phyloP scores from a whole-genome alignment of 371 early-diverging fungal genomes.

The Gilbertella persicaria region DNA sequence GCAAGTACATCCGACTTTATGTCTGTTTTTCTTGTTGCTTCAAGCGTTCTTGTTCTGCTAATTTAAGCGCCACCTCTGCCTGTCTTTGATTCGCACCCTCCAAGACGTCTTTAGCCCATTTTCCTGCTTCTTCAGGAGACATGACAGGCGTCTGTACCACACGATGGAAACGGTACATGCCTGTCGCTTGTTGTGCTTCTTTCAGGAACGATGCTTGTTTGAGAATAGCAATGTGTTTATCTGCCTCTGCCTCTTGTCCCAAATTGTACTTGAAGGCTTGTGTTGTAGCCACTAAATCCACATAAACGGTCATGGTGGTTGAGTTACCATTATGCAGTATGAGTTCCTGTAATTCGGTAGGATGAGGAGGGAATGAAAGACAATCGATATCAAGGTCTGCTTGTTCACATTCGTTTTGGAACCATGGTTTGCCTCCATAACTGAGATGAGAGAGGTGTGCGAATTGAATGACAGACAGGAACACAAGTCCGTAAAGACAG shows the following conservation, averaged over 20 bases:
- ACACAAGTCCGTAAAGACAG: constrained; percentile 5
- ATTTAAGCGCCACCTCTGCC: not conserved
- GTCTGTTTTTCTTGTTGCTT: constrained; percentile 4
- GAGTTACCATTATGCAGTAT: constrained; percentile 8
- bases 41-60: constrained; percentile 3
- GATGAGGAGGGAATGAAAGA: constrained; percentile 18
- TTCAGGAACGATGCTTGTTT: constrained; percentile 17
- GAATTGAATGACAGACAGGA: constrained; percentile 5
- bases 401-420: constrained; percentile 7
- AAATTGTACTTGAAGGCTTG: constrained; percentile 27
- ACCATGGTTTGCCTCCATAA: constrained; percentile 18
- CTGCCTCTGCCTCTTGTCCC: constrained; percentile 32
- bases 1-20: not conserved
- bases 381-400: constrained; percentile 21
- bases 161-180: constrained; percentile 29
- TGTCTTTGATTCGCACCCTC: not conserved
- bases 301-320: constrained; percentile 10
- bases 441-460: constrained; percentile 13
- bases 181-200: constrained; percentile 18
- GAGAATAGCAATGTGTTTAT: constrained; percentile 16
- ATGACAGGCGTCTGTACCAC: constrained; percentile 29
- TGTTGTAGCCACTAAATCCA: constrained; percentile 24
- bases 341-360: constrained; percentile 2
- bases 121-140: constrained; percentile 11
- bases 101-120: constrained; percentile 15